phyloP scores from a whole-genome alignment of 1,284 basidiomycete genomes.

The Clitocybe nebularis region DNA sequence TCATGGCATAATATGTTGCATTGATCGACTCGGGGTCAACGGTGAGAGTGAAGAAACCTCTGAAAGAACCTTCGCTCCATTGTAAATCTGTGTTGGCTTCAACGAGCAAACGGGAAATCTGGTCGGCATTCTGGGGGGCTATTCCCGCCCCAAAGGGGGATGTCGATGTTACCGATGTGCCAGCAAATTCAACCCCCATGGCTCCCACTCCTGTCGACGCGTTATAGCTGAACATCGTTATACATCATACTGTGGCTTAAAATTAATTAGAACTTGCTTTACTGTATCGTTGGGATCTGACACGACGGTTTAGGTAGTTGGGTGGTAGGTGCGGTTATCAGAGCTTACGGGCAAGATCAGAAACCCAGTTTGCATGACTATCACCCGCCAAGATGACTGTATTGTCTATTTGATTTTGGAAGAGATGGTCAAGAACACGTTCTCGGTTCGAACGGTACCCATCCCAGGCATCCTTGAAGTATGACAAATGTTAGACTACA shows the following conservation, averaged over 20 bases:
- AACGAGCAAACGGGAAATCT: constrained; percentile 39
- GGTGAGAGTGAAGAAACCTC: constrained; percentile 60
- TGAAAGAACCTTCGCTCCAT: constrained; percentile 61
- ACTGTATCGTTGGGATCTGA: constrained; percentile 50
- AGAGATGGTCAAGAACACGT: constrained; percentile 56
- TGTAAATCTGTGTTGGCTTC: constrained; percentile 50
- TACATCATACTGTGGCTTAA: not conserved
- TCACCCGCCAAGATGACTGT: constrained; percentile 61
- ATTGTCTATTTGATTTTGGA: constrained; percentile 52
- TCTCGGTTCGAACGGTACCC: constrained; percentile 57
- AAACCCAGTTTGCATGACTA: constrained; percentile 64
- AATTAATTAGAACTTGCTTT: constrained; percentile 26
- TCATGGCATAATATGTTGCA: constrained; percentile 61
- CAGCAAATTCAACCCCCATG: constrained; percentile 65
- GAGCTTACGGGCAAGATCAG: constrained; percentile 45
- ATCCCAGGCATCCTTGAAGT: constrained; percentile 55
- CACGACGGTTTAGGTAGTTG: too few relatives aligned
- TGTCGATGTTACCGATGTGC: constrained; percentile 57
- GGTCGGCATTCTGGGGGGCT: constrained; percentile 39
- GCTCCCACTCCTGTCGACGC: constrained; percentile 49
- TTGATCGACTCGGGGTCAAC: constrained; percentile 42
- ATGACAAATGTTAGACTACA: not conserved
- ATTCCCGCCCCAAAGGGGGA: constrained; percentile 54
- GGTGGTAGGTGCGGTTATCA: not conserved
- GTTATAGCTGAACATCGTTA: constrained; percentile 45